phyloP scores from a whole-genome alignment of 257 asterid genomes.

The Solanum sparsipilum region DNA sequence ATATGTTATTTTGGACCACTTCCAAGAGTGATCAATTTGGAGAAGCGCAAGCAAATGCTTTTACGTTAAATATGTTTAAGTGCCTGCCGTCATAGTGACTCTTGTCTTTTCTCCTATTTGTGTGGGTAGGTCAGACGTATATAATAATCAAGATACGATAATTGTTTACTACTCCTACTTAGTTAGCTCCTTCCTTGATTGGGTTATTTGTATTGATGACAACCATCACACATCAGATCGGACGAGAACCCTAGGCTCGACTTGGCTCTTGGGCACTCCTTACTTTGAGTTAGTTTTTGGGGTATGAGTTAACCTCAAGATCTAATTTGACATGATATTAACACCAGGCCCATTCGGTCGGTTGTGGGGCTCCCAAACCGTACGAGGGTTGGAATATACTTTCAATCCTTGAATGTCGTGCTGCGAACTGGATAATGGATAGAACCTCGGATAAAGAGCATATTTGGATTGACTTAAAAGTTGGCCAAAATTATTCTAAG shows the following conservation, averaged over 20 bases:
- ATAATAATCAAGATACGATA: background rate
- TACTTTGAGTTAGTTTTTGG: background rate
- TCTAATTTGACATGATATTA: background rate
- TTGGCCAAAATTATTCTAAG: no score
- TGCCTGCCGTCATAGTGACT: background rate
- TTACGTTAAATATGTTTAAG: background rate
- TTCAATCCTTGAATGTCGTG: background rate
- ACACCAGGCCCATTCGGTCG: fast-evolving
- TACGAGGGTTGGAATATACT: background rate
- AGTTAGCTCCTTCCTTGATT: background rate
- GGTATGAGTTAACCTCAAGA: background rate
- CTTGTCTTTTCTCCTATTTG: background rate
- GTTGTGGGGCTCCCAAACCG: background rate
- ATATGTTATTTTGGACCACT: background rate
- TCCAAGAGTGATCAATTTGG: background rate
- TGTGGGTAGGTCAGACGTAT: background rate
- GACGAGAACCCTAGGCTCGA: background rate
- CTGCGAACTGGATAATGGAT: fast-evolving
- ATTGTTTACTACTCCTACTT: background rate
- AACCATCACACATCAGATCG: background rate
- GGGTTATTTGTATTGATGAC: background rate
- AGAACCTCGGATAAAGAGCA: background rate
- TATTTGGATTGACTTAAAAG: no score
- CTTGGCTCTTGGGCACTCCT: background rate
- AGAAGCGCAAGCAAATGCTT: background rate